phyloP scores from a whole-genome alignment of 2,329 filamentous ascomycete species.

The Stachybotrys chartarum region DNA sequence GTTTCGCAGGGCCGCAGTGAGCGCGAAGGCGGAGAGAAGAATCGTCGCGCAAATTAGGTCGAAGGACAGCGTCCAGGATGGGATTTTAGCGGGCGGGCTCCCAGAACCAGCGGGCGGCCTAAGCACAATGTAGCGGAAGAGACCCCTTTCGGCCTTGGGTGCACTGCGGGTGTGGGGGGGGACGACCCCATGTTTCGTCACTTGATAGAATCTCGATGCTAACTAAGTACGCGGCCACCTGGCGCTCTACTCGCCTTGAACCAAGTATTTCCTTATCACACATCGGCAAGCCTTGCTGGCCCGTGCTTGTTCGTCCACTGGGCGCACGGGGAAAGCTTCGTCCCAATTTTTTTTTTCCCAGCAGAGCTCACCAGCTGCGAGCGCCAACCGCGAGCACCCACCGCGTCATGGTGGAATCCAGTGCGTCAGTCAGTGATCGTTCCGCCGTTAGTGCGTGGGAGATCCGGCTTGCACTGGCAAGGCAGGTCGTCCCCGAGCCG shows the following conservation, averaged over 20 bases:
- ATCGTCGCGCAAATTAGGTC: constrained; percentile 21
- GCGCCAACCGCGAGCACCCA: not conserved
- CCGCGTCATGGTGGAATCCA: not conserved
- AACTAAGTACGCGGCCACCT: not conserved
- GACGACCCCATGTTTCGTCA: not conserved
- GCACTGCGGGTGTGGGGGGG: not conserved
- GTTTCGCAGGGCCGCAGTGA: constrained; percentile 10
- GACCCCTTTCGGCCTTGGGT: not conserved
- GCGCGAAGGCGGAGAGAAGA: constrained; percentile 10
- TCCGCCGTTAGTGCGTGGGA: too few relatives aligned
- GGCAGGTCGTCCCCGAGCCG: too few relatives aligned
- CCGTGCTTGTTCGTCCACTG: not conserved
- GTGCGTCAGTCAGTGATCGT: not conserved
- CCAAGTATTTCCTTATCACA: not conserved
- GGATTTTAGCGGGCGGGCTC: constrained; percentile 11
- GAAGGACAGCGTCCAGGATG: constrained; percentile 17
- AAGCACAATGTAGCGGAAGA: not conserved
- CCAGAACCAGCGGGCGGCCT: not conserved
- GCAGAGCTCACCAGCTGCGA: not conserved
- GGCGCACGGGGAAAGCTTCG: not conserved
- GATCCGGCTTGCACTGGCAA: too few relatives aligned
- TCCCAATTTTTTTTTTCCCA: not conserved
- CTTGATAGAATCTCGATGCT: not conserved
- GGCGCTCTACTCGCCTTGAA: too few relatives aligned
- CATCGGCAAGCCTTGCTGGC: not conserved